A percentile compares a stretch with the other conserved stretches of the same genome.
Evolutionary conservation across 345 rosid genomes (phyloP).

Genomic region (Gossypium ekmanianum): DNA sequence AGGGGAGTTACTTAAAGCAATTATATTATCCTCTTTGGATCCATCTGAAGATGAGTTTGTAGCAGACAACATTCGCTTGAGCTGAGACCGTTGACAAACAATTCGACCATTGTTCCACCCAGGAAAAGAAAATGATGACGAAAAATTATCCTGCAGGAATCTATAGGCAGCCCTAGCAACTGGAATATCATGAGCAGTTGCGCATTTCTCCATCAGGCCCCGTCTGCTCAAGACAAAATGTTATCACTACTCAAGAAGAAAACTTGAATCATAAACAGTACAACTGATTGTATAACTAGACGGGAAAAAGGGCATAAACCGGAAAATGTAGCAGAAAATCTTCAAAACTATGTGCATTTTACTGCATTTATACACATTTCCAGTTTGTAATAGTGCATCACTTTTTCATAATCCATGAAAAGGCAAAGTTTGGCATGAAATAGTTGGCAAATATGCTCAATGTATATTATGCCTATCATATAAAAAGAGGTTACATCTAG

Average conservation of each 20-base stretch:
- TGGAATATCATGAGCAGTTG: slow-evolving; percentile 51
- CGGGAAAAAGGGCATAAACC: not conserved
- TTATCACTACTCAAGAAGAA: not conserved
- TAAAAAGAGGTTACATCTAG: not conserved
- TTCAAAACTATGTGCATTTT: not conserved
- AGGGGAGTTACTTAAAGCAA: slow-evolving; percentile 54
- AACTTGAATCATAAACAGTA: slow-evolving; percentile 1
- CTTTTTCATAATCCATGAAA: not conserved
- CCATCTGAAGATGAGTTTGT: slow-evolving; percentile 47
- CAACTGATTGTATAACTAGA: not conserved
- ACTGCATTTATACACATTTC: not conserved
- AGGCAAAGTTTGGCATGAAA: not conserved
- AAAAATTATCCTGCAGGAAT: slow-evolving; percentile 58
- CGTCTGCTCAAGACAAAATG: slow-evolving; percentile 40
- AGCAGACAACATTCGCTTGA: slow-evolving; percentile 53
- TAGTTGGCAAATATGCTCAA: not conserved
- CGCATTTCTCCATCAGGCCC: slow-evolving; percentile 64
- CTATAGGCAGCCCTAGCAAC: slow-evolving; percentile 56
- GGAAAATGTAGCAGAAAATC: not conserved
- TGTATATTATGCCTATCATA: not conserved
- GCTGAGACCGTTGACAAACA: slow-evolving; percentile 76
- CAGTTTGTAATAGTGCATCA: not conserved
- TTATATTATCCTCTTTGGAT: slow-evolving; percentile 30
- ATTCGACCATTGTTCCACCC: slow-evolving; percentile 88
- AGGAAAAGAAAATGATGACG: slow-evolving; percentile 65